Conservation (phyloP, 495 filamentous ascomycete genomes). For the Cladorrhinum samala region DNA sequence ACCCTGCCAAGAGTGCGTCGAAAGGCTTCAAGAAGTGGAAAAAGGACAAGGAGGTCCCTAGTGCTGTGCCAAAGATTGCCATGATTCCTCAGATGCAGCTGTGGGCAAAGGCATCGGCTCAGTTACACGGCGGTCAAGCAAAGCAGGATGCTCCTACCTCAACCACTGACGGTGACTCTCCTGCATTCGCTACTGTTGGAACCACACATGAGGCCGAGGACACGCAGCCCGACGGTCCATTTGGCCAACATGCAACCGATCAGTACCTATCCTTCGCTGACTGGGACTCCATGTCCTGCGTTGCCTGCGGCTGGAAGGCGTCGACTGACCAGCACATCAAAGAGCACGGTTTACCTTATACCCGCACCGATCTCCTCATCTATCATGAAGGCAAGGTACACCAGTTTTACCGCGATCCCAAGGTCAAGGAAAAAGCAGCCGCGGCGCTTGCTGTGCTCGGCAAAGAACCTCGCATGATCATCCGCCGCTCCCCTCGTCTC, state of each 20-base stretch:
- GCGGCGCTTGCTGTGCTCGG: constrained; percentile 24
- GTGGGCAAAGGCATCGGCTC: constrained; percentile 81
- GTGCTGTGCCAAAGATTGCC: constrained; percentile 39
- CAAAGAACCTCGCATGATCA: constrained; percentile 20
- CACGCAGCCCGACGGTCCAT: constrained; percentile 13
- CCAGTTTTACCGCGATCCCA: constrained; percentile 23
- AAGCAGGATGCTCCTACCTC: constrained; percentile 2
- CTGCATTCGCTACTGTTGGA: not conserved
- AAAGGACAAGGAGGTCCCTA: constrained; percentile 55
- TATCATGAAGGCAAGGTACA: constrained; percentile 27
- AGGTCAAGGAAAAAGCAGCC: constrained; percentile 28
- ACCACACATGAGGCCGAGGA: constrained; percentile 13
- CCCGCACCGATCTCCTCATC: constrained; percentile 23
- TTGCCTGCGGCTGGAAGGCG: constrained; percentile 27
- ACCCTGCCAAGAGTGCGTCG: constrained; percentile 15
- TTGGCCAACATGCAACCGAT: constrained; percentile 19
- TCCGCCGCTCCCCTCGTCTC: constrained; percentile 22
- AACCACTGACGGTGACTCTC: constrained; percentile 15
- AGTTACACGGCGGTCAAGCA: constrained; percentile 59
- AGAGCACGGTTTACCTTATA: constrained; percentile 15
- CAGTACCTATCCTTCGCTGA: constrained; percentile 29
- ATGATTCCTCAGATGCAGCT: constrained; percentile 70
- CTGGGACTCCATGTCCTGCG: constrained; percentile 28
- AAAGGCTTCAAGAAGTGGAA: constrained; percentile 42
- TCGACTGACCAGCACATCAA: constrained; percentile 18